A percentile compares a stretch with the other conserved stretches of the same genome.
These are phyloP conservation scores for Linanthus parryae DNA, from an alignment of 148 eudicot genomes.

Conservation along the genomic window DNA sequence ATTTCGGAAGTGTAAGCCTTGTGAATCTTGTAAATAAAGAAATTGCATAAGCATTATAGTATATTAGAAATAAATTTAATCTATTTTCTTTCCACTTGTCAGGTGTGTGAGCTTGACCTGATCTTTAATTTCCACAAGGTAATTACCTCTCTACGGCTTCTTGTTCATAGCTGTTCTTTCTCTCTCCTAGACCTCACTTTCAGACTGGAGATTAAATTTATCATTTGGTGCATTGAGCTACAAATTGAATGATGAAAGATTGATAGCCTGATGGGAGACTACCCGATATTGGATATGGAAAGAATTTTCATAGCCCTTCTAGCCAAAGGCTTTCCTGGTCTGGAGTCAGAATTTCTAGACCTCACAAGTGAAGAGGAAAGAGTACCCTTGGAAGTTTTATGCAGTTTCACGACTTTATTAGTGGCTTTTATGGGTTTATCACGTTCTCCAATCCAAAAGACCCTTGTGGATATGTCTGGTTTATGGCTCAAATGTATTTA, in stretches of 20 bases:
- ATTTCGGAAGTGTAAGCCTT: slow-evolving; percentile 89
- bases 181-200: neutral
- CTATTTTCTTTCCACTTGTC: slow-evolving; percentile 13
- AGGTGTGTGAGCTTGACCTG: slow-evolving; percentile 95
- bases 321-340: too few species aligned
- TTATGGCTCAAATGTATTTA: too few species aligned
- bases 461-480: too few species aligned
- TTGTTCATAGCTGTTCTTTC: neutral
- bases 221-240: neutral
- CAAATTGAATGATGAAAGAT: neutral
- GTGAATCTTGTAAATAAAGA: too few species aligned
- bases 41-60: too few species aligned
- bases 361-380: too few species aligned
- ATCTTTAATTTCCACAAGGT: slow-evolving; percentile 97
- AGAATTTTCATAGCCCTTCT: neutral
- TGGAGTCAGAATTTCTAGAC: too few species aligned
- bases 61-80: too few species aligned
- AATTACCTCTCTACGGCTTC: slow-evolving; percentile 12
- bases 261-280: neutral
- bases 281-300: neutral
- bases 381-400: too few species aligned
- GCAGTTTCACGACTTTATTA: too few species aligned
- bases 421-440: too few species aligned
- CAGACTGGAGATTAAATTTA: neutral
- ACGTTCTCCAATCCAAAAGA: too few species aligned